Percentiles rank a stretch among this genome's conserved stretches.
Conservation (phyloP, 2,329 filamentous ascomycete species). For the Penicillium sp. region DNA sequence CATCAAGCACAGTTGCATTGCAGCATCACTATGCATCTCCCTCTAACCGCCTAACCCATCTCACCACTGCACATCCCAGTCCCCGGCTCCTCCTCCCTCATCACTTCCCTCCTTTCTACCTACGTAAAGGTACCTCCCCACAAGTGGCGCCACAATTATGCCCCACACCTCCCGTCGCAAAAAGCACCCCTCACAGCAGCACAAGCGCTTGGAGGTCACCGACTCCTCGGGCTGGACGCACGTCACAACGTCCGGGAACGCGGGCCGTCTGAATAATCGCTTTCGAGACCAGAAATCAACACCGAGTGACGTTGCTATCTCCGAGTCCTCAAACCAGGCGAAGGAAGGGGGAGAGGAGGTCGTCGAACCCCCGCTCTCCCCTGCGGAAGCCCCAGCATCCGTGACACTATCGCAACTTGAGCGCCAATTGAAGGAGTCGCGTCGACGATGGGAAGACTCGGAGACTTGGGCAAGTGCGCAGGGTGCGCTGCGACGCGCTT, state of each 20-base stretch:
- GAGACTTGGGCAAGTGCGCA: constrained; percentile 32
- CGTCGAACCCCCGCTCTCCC: constrained; percentile 26
- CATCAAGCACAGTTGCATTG: background rate
- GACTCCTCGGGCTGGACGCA: constrained; percentile 52
- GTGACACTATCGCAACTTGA: constrained; percentile 39
- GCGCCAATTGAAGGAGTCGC: constrained; percentile 35
- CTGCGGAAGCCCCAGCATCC: constrained; percentile 42
- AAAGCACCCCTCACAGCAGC: constrained; percentile 18
- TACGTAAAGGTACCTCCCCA: background rate
- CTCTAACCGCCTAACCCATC: background rate
- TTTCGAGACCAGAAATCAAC: background rate
- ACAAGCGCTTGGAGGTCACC: constrained; percentile 44
- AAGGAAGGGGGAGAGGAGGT: background rate
- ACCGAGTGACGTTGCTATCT: background rate
- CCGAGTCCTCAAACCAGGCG: background rate
- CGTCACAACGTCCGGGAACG: constrained; percentile 40
- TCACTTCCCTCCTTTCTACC: background rate
- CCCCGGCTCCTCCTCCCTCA: background rate
- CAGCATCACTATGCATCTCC: background rate
- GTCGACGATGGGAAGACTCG: constrained; percentile 36
- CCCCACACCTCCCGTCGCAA: constrained; percentile 41
- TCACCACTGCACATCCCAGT: background rate
- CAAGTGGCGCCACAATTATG: constrained; percentile 29
- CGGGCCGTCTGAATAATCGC: constrained; percentile 29
- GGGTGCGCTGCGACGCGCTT: constrained; percentile 8